phyloP scores from a whole-genome alignment of 176 grass and related monocot genomes.

The Microstegium vimineum region DNA sequence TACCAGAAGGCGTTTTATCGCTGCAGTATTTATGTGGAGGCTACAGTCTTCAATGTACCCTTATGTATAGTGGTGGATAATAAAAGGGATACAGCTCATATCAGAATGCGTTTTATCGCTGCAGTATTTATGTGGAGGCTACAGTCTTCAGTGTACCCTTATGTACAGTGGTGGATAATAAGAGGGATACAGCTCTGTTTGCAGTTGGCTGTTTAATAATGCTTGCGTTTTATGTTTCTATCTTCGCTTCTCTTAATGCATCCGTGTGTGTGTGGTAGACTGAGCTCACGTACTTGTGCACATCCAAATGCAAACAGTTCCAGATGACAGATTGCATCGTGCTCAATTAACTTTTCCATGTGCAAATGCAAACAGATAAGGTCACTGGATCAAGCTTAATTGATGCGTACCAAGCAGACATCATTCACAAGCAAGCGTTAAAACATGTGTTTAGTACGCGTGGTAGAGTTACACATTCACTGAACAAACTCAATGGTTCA shows the following conservation, averaged over 20 bases:
- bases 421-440: background rate
- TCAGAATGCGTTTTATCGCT: background rate
- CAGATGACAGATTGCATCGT: background rate
- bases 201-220: background rate
- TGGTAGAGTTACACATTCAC: background rate
- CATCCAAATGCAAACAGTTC: background rate
- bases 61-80: background rate
- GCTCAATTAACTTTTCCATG: background rate
- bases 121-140: background rate
- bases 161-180: constrained; percentile 3
- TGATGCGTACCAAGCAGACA: background rate
- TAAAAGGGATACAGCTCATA: no score
- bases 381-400: background rate
- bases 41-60: background rate
- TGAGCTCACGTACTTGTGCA: no score
- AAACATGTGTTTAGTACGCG: background rate
- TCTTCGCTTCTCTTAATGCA: background rate
- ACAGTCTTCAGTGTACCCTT: background rate
- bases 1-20: background rate
- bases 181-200: no score
- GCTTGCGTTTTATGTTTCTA: background rate
- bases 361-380: background rate
- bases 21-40: background rate
- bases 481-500: constrained; percentile 7
- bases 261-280: background rate